These are phyloP conservation scores for Zygosaccharomyces pseudorouxii DNA, from an alignment of 805 yeast species.

Conservation along the genomic window DNA sequence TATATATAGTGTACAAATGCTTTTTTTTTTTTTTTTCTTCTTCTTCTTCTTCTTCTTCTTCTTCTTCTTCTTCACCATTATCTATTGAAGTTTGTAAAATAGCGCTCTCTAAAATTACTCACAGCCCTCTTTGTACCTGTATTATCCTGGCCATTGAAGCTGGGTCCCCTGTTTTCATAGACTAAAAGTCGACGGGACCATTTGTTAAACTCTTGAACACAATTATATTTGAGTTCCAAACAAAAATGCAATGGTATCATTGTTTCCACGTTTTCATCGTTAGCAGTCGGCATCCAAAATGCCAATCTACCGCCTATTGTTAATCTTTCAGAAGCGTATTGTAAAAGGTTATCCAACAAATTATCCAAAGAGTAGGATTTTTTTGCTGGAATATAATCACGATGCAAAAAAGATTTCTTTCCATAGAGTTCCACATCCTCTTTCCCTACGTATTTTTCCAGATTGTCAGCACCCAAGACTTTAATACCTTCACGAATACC, in stretches of 20 bases:
- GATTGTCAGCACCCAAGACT: conserved; percentile 80
- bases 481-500: conserved; percentile 95
- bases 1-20: not conserved
- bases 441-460: conserved; percentile 63
- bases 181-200: conserved; percentile 89
- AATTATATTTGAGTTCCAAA: conserved; percentile 62
- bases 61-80: not conserved
- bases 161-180: conserved; percentile 62
- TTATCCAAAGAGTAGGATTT: conserved; percentile 80
- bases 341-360: conserved; percentile 70
- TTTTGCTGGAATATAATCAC: conserved; percentile 88
- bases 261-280: conserved; percentile 68
- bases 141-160: conserved; percentile 47
- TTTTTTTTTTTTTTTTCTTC: not conserved
- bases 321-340: conserved; percentile 66
- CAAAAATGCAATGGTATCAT: conserved; percentile 74
- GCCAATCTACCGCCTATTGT: conserved; percentile 76
- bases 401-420: conserved; percentile 64
- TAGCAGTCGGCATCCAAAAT: conserved; percentile 98
- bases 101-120: conserved; percentile 70
- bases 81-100: conserved; percentile 59
- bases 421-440: conserved; percentile 76
- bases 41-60: not conserved
- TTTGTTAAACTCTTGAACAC: conserved; percentile 84
- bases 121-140: conserved; percentile 41